These are phyloP conservation scores for Vaccinium macrocarpon DNA, from an alignment of 148 eudicot genomes.

Conservation along the genomic window DNA sequence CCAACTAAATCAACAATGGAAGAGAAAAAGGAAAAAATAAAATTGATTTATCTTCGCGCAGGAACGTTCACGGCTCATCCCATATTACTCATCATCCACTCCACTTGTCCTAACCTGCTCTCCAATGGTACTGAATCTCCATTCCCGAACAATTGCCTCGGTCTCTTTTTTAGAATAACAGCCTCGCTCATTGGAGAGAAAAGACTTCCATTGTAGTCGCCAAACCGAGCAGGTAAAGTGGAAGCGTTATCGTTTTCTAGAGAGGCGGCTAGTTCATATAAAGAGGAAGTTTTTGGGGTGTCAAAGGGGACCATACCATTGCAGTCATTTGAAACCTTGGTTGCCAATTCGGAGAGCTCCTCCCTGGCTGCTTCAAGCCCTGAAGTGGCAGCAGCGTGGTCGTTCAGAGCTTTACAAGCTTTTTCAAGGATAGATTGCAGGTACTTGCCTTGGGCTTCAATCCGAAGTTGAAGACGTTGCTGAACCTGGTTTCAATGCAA, in stretches of 20 bases:
- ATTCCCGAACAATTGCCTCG: slow-evolving; percentile 41
- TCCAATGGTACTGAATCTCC: slow-evolving; percentile 13
- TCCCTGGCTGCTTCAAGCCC: slow-evolving; percentile 64
- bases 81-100: slow-evolving; percentile 7
- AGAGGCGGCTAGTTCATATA: slow-evolving; percentile 19
- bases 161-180: slow-evolving; percentile 51
- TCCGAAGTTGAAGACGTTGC: slow-evolving; percentile 62
- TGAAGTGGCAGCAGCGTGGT: slow-evolving; percentile 39
- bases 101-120: slow-evolving; percentile 26
- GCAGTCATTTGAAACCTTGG: slow-evolving; percentile 44
- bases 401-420: slow-evolving; percentile 65
- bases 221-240: slow-evolving; percentile 34
- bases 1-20: slow-evolving; percentile 4
- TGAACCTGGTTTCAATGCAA: slow-evolving; percentile 48
- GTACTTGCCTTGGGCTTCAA: slow-evolving; percentile 77
- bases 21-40: not conserved
- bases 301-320: slow-evolving; percentile 27
- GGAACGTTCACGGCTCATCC: not conserved
- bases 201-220: slow-evolving; percentile 47
- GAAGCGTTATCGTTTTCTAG: slow-evolving; percentile 24
- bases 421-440: slow-evolving; percentile 70
- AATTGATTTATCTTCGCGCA: not conserved
- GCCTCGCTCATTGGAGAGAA: slow-evolving; percentile 36
- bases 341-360: slow-evolving; percentile 57
- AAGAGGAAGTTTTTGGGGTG: slow-evolving; percentile 31